Evolutionary conservation across 192 early-diverging fungal genomes (phyloP), one percentile per base, ranked within the genome.

Genomic region (Umbelopsis sp.): DNA sequence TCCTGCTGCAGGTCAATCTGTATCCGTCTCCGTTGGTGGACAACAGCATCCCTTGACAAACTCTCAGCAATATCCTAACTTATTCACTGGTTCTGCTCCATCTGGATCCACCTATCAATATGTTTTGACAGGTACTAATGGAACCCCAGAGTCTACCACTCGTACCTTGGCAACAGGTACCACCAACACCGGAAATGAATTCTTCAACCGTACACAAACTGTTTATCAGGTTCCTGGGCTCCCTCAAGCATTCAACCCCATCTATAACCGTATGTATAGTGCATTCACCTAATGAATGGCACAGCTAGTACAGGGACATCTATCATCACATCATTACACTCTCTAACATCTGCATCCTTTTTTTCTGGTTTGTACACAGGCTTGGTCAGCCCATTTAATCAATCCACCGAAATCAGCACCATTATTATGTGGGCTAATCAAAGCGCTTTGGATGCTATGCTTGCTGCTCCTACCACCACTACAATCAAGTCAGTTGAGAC

Each of bases 201-300:
- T 85, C 69, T 85, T 82, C 72, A 76, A 81, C 17, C 79, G 84
- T 16, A 77, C 81, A 17, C 54, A 74, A 32, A 85, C 84, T 26
- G 36, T 76, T 24, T 52, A 74, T 20, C 45, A 71, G 29, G 36
- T 82, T 16, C 73, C 77, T 65, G 69, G 71, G 10, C 62, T 82
- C 11, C 84, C 84, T 44, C 80, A 85, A 68, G 77, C 84, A 7
- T 85, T 80, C 66, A 62, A 81, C 14, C 77, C 77, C 26, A 70
- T 73, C n/a, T 82, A 81, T 36, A 77, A 81, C 29, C 80, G 81
- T 74, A 82, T 80, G 77, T 71, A 68, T 29, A 29, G n/a, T 11
- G 2, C 31, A 29, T 59, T 34, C 2, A 31, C 5, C 34, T 34
- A 16, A 4, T 7, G 25, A n/a, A 8, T 25, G 4, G 25, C 25